Conservation (phyloP, 257 asterid species). For the Knoxia roxburghii region DNA sequence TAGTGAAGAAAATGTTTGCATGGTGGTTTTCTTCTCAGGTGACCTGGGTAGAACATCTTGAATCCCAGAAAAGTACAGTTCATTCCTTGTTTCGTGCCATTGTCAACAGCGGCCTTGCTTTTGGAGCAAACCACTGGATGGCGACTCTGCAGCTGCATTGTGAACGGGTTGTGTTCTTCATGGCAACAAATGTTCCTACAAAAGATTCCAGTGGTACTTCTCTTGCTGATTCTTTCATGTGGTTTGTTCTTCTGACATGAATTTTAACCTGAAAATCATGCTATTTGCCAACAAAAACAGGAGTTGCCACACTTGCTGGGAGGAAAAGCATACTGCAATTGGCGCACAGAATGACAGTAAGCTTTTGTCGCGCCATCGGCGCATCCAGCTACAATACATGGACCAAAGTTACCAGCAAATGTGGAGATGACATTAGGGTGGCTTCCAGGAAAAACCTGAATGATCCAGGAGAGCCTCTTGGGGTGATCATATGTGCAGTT, state of each 20-base stretch:
- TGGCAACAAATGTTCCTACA: conserved; percentile 81
- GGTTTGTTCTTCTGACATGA: background rate
- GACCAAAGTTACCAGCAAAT: conserved; percentile 55
- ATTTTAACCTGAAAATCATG: conserved; percentile 5
- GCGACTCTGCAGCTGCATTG: conserved; percentile 75
- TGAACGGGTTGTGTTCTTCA: conserved; percentile 57
- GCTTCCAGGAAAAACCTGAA: conserved; percentile 58
- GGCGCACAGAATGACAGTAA: conserved; percentile 73
- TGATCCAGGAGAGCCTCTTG: conserved; percentile 73
- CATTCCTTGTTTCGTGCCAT: conserved; percentile 55
- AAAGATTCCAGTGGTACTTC: conserved; percentile 67
- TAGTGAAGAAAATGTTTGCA: no score
- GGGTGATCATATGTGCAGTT: conserved; percentile 65
- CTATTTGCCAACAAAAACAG: conserved; percentile 27
- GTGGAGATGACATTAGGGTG: conserved; percentile 69
- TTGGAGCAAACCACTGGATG: conserved; percentile 89
- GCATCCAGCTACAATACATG: conserved; percentile 73
- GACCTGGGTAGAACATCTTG: conserved; percentile 90
- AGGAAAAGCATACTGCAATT: conserved; percentile 65
- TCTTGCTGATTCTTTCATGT: background rate
- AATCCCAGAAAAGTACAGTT: conserved; percentile 52
- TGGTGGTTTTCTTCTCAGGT: conserved; percentile 69
- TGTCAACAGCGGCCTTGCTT: conserved; percentile 75
- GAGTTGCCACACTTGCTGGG: conserved; percentile 79
- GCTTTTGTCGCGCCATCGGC: conserved; percentile 62